Evolutionary conservation across 495 filamentous ascomycete species (phyloP).

Genomic region (Bacidia gigantensis): DNA sequence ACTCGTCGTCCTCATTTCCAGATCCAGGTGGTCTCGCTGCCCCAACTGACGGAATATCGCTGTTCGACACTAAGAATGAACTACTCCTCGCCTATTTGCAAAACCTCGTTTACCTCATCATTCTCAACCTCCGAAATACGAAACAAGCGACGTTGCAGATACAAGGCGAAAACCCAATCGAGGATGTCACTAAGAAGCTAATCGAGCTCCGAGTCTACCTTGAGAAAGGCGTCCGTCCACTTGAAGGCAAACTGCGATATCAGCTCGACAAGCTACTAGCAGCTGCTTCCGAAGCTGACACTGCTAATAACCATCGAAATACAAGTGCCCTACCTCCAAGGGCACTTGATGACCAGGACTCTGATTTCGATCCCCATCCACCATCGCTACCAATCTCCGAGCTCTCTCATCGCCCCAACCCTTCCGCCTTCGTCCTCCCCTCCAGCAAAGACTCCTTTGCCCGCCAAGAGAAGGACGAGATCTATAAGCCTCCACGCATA

Average conservation of each 20-base stretch:
- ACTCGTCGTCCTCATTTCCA: constrained; percentile 47
- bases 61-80: constrained; percentile 90
- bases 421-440: constrained; percentile 41
- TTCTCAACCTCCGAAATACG: constrained; percentile 50
- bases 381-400: constrained; percentile 40
- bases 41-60: constrained; percentile 75
- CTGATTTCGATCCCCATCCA: constrained; percentile 26
- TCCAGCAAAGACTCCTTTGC: constrained; percentile 9
- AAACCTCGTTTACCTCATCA: constrained; percentile 77
- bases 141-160: constrained; percentile 21
- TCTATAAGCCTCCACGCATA: constrained; percentile 79
- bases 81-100: constrained; percentile 90
- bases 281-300: constrained; percentile 63
- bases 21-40: constrained; percentile 39
- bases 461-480: constrained; percentile 25
- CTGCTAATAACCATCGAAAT: constrained; percentile 20
- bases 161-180: constrained; percentile 18
- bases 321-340: constrained; percentile 17
- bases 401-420: constrained; percentile 55
- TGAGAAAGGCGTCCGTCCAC: constrained; percentile 75
- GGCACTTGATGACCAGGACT: constrained; percentile 24
- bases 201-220: constrained; percentile 76
- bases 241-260: constrained; percentile 77
- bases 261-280: constrained; percentile 83
- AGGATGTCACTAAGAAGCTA: constrained; percentile 65